A percentile compares a stretch with the other conserved stretches of the same genome.
Conservation (phyloP, 352 stramenopile species). For the Phytophthora pseudosyringae region DNA sequence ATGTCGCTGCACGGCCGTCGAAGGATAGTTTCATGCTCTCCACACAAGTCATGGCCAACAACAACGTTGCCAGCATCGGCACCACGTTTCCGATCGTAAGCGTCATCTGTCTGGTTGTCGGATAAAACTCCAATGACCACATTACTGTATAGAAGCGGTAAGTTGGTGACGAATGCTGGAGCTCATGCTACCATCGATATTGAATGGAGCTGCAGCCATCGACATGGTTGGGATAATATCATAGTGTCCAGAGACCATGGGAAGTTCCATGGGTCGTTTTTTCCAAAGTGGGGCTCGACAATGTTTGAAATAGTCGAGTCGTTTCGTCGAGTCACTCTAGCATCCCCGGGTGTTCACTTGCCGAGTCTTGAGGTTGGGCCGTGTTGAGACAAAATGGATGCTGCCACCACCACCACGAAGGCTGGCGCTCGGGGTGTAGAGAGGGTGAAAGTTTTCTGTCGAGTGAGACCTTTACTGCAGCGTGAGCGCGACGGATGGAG, state of each 20-base stretch:
- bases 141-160: too few species aligned
- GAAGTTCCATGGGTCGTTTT: conserved; percentile 1
- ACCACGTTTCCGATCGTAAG: neutral
- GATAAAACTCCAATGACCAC: neutral
- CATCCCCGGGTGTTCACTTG: too few species aligned
- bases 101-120: neutral
- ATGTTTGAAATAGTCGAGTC: conserved; percentile 31
- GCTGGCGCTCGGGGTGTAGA: conserved; percentile 40
- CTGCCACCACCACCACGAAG: conserved; percentile 2
- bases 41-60: neutral
- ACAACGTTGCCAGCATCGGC: neutral
- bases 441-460: conserved; percentile 77
- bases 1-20: neutral
- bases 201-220: neutral
- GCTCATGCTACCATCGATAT: neutral
- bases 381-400: conserved; percentile 22
- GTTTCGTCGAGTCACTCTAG: conserved; percentile 11
- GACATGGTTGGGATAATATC: too few species aligned
- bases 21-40: neutral
- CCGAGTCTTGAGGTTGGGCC: neutral
- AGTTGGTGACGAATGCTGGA: too few species aligned
- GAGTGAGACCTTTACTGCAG: conserved; percentile 62
- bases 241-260: neutral
- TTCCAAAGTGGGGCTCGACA: neutral
- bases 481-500: conserved; percentile 68